Percentiles rank a stretch among this genome's conserved stretches.
Evolutionary conservation across 495 filamentous ascomycete species (phyloP).

Genomic region (Hypoxylon rickii): DNA sequence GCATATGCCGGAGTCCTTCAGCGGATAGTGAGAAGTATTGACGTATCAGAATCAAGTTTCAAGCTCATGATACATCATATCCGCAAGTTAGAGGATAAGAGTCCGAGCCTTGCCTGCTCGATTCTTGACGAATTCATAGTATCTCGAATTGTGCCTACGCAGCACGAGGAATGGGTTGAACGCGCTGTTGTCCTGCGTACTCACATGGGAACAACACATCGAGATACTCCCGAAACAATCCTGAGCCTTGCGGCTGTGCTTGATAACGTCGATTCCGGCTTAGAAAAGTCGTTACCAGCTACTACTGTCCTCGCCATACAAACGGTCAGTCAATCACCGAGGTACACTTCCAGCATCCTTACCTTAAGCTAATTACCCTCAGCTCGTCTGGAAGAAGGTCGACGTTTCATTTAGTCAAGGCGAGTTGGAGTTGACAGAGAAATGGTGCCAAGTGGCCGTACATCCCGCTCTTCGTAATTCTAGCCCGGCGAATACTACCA

Average conservation of each 20-base stretch:
- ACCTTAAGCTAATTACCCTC: conserved; percentile 21
- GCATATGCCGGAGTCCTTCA: conserved; percentile 57
- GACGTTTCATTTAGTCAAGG: conserved; percentile 60
- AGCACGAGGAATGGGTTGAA: conserved; percentile 34
- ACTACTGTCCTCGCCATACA: conserved; percentile 71
- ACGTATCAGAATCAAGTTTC: conserved; percentile 65
- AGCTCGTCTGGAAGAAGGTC: conserved; percentile 80
- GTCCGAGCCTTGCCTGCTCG: conserved; percentile 54
- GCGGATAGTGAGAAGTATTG: conserved; percentile 60
- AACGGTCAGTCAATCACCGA: conserved; percentile 55
- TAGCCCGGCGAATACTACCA: conserved; percentile 64
- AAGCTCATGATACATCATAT: conserved; percentile 73
- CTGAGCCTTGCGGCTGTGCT: conserved; percentile 26
- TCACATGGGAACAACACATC: conserved; percentile 29
- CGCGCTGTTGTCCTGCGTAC: conserved; percentile 30
- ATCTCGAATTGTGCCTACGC: conserved; percentile 41
- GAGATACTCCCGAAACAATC: conserved; percentile 29
- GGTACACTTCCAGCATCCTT: neutral
- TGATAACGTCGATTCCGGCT: conserved; percentile 27
- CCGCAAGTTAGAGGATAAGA: conserved; percentile 64
- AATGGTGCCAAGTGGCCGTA: conserved; percentile 75
- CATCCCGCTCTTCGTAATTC: conserved; percentile 67
- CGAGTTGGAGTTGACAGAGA: conserved; percentile 58
- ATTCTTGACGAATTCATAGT: conserved; percentile 65
- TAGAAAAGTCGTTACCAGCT: conserved; percentile 47